Conservation (phyloP, 2,329 filamentous ascomycete species). For the Emergomyces pasteurianus region DNA sequence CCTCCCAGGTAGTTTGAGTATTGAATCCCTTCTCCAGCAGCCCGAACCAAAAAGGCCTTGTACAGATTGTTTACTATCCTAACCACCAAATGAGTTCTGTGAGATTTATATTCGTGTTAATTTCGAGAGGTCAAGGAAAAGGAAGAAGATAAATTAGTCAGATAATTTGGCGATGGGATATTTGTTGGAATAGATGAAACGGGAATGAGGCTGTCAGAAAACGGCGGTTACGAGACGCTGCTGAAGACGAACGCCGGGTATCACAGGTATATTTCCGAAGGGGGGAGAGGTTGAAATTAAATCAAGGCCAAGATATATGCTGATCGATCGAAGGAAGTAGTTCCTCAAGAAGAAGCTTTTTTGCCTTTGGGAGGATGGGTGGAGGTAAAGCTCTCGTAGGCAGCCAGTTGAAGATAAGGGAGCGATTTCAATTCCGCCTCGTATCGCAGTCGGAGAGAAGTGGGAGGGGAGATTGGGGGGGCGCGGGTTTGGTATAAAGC, state of each 20-base stretch:
- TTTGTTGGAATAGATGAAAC: neutral
- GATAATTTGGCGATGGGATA: neutral
- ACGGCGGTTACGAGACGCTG: neutral
- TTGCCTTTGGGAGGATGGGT: neutral
- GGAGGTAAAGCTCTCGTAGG: neutral
- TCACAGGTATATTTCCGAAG: neutral
- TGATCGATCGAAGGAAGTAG: neutral
- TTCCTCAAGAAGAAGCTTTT: neutral
- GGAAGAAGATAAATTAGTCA: neutral
- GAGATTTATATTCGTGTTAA: neutral
- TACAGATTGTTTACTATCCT: neutral
- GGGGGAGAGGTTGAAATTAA: neutral
- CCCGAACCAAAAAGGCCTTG: neutral
- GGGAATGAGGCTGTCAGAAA: neutral
- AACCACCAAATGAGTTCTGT: neutral
- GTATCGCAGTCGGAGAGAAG: neutral
- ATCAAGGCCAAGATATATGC: neutral
- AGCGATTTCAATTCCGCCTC: neutral
- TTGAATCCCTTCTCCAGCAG: conserved; percentile 5
- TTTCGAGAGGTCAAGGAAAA: neutral
- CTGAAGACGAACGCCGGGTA: neutral
- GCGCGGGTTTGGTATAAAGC: neutral
- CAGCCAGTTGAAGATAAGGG: neutral
- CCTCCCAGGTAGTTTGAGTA: neutral
- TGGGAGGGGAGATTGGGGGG: neutral